These are phyloP conservation scores for Eucalyptus dawsonii DNA, from an alignment of 345 rosid genomes.

Conservation along the genomic window DNA sequence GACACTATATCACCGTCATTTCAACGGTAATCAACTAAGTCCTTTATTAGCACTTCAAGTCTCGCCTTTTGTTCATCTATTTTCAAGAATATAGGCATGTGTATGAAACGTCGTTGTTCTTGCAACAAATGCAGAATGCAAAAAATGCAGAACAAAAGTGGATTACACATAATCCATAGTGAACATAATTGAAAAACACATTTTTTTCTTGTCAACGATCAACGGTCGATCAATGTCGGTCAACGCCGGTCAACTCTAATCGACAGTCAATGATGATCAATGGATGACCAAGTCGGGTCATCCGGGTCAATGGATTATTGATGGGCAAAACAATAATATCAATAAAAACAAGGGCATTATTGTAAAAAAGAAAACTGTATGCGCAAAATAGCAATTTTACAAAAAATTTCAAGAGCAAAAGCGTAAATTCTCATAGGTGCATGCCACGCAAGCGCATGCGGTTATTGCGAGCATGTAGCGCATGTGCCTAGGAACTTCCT, in stretches of 20 bases:
- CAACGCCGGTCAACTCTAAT: too few species aligned
- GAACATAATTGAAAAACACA: neutral
- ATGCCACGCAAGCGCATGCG: too few species aligned
- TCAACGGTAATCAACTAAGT: rapidly evolving
- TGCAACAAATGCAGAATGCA: neutral
- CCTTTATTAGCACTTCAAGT: neutral
- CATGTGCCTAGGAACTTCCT: too few species aligned
- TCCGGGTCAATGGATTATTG: rapidly evolving
- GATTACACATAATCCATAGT: neutral
- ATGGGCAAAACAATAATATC: too few species aligned
- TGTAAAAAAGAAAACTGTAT: rapidly evolving
- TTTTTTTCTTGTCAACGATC: too few species aligned
- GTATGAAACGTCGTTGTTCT: rapidly evolving
- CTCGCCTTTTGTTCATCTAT: rapidly evolving
- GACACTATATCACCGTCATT: neutral
- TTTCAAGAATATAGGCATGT: rapidly evolving
- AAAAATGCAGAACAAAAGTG: neutral
- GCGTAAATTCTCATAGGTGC: too few species aligned
- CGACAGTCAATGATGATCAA: rapidly evolving
- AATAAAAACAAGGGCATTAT: too few species aligned
- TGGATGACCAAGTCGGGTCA: too few species aligned
- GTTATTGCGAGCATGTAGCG: rapidly evolving
- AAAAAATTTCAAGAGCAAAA: too few species aligned
- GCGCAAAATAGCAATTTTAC: too few species aligned
- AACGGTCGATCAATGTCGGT: rapidly evolving